Percentiles rank a stretch among this genome's conserved stretches.
Conservation (phyloP, 2,329 filamentous ascomycete species). For the Triangularia verruculosa region DNA sequence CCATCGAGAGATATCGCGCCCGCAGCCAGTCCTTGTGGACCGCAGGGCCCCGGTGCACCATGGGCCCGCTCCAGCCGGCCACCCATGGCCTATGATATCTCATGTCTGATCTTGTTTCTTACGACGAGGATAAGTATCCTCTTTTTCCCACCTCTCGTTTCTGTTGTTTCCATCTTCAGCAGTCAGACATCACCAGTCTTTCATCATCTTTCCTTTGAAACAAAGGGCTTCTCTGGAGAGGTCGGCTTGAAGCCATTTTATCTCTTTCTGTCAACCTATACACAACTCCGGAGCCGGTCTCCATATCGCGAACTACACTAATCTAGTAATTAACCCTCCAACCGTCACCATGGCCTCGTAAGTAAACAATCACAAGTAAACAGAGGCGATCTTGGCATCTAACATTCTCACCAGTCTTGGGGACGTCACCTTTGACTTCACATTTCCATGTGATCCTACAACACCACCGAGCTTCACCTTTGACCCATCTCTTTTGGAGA, state of each 20-base stretch:
- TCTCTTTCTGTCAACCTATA: slow-evolving; percentile 21
- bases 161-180: slow-evolving; percentile 28
- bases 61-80: slow-evolving; percentile 27
- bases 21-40: slow-evolving; percentile 20
- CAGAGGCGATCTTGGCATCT: slow-evolving; percentile 8
- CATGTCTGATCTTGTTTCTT: slow-evolving; percentile 21
- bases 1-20: slow-evolving; percentile 16
- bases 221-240: slow-evolving; percentile 29
- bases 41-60: slow-evolving; percentile 27
- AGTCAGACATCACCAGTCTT: slow-evolving; percentile 28
- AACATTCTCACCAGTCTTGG: slow-evolving; percentile 48
- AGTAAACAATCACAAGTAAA: slow-evolving; percentile 21
- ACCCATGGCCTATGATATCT: slow-evolving; percentile 28
- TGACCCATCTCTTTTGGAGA: slow-evolving; percentile 55
- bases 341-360: slow-evolving; percentile 25
- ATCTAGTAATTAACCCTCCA: slow-evolving; percentile 20
- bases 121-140: slow-evolving; percentile 32
- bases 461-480: slow-evolving; percentile 54
- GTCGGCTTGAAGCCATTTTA: slow-evolving; percentile 23
- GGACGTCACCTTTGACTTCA: slow-evolving; percentile 61
- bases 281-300: slow-evolving; percentile 30
- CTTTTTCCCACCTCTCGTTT: slow-evolving; percentile 25
- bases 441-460: slow-evolving; percentile 52
- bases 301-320: slow-evolving; percentile 16
- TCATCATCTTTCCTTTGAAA: slow-evolving; percentile 14